Evolutionary conservation across 2,329 filamentous ascomycete genomes (phyloP), one percentile per base, ranked within the genome.

Genomic region (Colletotrichum gigasporum): DNA sequence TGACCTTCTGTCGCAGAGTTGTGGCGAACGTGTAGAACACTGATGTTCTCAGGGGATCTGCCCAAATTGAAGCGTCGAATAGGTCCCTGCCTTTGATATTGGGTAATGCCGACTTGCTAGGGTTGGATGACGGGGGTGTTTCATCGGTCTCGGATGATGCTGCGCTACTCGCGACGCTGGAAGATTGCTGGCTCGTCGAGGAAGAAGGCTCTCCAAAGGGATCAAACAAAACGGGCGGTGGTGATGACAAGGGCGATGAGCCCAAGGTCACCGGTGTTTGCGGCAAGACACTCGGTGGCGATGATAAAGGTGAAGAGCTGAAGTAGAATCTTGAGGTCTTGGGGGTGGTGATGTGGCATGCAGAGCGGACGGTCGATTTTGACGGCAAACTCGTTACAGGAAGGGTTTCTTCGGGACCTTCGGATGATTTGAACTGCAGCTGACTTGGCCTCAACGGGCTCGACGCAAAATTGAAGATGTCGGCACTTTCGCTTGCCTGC

Each of bases 21-120:
- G 90, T 90, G 34, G 90, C 87, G 70, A 93, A 93, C 10, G 86
- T 90, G 71, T 92, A 92, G 67, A 92, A 92, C 9, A 91, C 87
- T 0, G 88, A 89, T 0, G 90, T 92, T 45, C 87, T 86, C 14
- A 88, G 75, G 0, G 89, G 87, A 70, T 91, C 89, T 0, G 87
- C 80, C 87, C 90, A 93, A 59, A 92, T 87, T 26, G 88, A 87
- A 14, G 85, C 85, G 74, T 92, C 90, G 69, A 93, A 93, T 3
- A 93, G 77, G 70, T 93, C 90, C 58, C 87, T 85, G 2, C 90
- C 90, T 72, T 91, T 91, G 74, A 92, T 85, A 47, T 89, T 87
- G 2, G 87, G 86, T 1, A 90, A 71, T 7, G 77, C 74, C 7
- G 74, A 66, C 14, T 71, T 71, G 22, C 67, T 68, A 2, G 76